phyloP scores from a whole-genome alignment of 2,329 filamentous ascomycete species.

The Xylaria multiplex region DNA sequence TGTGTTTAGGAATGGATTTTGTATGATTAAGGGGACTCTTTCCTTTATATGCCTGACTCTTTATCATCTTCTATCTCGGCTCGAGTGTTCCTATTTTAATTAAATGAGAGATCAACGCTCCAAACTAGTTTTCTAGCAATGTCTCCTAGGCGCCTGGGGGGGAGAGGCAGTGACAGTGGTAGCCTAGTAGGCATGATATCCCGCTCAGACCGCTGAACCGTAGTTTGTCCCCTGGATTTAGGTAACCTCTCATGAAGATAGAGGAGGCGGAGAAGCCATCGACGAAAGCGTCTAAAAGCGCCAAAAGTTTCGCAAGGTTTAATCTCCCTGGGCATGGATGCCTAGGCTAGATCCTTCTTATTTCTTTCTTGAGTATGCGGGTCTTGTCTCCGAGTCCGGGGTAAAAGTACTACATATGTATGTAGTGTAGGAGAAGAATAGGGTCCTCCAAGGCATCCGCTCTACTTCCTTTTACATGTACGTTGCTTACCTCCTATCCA shows the following conservation, averaged over 20 bases:
- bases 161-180: background rate
- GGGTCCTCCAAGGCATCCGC: constrained; percentile 17
- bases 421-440: no score
- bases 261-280: background rate
- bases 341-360: background rate
- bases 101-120: background rate
- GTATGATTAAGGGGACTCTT: background rate
- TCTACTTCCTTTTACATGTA: constrained; percentile 16
- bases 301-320: constrained; percentile 12
- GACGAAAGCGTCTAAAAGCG: constrained; percentile 15
- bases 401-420: no score
- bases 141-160: background rate
- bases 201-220: constrained; percentile 22
- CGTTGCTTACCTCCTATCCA: no score
- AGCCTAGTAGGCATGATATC: constrained; percentile 28
- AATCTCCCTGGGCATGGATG: constrained; percentile 32
- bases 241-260: background rate
- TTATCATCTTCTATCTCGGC: constrained; percentile 8
- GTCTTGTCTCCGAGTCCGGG: constrained; percentile 8
- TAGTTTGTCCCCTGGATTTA: constrained; percentile 6
- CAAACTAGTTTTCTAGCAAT: background rate
- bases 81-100: constrained; percentile 6
- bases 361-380: constrained; percentile 16
- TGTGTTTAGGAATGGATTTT: background rate
- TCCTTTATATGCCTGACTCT: constrained; percentile 25